phyloP scores from a whole-genome alignment of 805 yeast genomes.

The Millerozyma miso region DNA sequence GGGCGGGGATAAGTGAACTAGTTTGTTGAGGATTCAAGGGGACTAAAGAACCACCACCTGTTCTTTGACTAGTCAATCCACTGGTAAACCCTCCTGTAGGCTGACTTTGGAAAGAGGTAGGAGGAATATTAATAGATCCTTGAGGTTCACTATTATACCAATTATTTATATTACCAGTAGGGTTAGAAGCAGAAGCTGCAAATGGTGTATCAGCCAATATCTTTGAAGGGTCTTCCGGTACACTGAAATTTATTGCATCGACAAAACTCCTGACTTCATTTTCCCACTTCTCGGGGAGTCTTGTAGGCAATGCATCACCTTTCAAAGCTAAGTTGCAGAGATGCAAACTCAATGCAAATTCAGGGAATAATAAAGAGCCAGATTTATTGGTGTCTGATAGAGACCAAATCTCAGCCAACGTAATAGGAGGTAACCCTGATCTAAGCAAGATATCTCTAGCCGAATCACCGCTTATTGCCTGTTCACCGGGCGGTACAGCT shows the following conservation, averaged over 20 bases:
- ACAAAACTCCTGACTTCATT: constrained; percentile 88
- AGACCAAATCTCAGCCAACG: constrained; percentile 85
- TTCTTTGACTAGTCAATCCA: constrained; percentile 33
- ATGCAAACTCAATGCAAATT: constrained; percentile 88
- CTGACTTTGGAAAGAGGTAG: constrained; percentile 37
- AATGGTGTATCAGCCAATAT: constrained; percentile 44
- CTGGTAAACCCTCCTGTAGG: constrained; percentile 24
- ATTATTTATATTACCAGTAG: constrained; percentile 14
- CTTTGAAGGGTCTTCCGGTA: constrained; percentile 53
- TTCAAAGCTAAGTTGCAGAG: constrained; percentile 72
- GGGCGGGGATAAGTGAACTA: constrained; percentile 55
- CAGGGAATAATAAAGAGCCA: constrained; percentile 86
- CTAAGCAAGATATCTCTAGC: constrained; percentile 78
- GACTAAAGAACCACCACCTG: constrained; percentile 43
- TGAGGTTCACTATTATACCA: constrained; percentile 21
- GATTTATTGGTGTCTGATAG: constrained; percentile 84
- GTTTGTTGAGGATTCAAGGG: constrained; percentile 65
- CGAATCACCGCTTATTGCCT: constrained; percentile 61
- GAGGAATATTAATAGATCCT: constrained; percentile 30
- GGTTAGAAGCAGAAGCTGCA: constrained; percentile 21
- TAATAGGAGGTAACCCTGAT: constrained; percentile 70
- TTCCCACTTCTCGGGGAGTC: constrained; percentile 64
- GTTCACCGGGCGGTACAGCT: constrained; percentile 69
- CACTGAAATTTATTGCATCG: constrained; percentile 77
- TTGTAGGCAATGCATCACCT: constrained; percentile 74